phyloP scores from a whole-genome alignment of 2,329 filamentous ascomycete species.

The Didymella segeticola region DNA sequence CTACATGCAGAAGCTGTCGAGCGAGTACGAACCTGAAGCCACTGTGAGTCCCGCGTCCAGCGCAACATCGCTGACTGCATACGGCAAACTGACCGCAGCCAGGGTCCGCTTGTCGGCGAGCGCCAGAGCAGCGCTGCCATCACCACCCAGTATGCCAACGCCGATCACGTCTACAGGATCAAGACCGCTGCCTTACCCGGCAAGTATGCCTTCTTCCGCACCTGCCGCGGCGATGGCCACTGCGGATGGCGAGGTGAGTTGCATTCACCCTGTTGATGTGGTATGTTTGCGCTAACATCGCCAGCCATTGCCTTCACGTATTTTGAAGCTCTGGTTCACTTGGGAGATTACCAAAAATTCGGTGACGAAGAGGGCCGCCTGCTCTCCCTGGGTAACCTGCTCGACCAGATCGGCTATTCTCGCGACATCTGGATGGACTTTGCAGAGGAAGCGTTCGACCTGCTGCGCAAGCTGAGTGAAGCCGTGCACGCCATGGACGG shows the following conservation, averaged over 20 bases:
- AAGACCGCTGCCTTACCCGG: conserved; percentile 86
- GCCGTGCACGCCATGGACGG: conserved; percentile 64
- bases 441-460: conserved; percentile 73
- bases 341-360: conserved; percentile 69
- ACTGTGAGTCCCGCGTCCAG: conserved; percentile 54
- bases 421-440: conserved; percentile 81
- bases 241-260: conserved; percentile 95
- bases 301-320: conserved; percentile 91
- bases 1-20: conserved; percentile 67
- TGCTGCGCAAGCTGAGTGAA: conserved; percentile 69
- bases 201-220: conserved; percentile 86
- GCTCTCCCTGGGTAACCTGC: conserved; percentile 71
- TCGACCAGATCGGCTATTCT: conserved; percentile 73
- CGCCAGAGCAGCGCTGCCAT: conserved; percentile 79
- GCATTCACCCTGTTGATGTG: conserved; percentile 1
- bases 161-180: conserved; percentile 81
- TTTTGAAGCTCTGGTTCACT: conserved; percentile 81
- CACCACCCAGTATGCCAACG: conserved; percentile 84
- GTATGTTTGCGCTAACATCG: conserved; percentile 35
- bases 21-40: conserved; percentile 64
- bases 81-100: conserved; percentile 31
- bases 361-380: conserved; percentile 76
- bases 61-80: conserved; percentile 21
- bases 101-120: conserved; percentile 85
- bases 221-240: conserved; percentile 89